These are phyloP conservation scores for Yamadazyma conglobata DNA, from an alignment of 1,139 yeast species.

Conservation along the genomic window DNA sequence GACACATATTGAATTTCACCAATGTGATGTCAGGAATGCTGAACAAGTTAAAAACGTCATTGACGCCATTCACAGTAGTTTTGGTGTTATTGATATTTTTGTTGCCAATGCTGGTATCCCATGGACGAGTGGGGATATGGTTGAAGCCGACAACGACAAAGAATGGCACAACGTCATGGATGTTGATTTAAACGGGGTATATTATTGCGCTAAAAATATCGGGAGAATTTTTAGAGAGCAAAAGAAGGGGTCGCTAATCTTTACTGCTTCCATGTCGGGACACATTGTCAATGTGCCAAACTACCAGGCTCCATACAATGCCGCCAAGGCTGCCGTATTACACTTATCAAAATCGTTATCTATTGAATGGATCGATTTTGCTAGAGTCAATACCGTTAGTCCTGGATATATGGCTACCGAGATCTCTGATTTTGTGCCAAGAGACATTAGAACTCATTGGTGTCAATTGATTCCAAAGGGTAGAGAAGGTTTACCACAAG, in stretches of 20 bases:
- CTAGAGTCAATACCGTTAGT: constrained; percentile 53
- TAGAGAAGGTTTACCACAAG: constrained; percentile 39
- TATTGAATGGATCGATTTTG: constrained; percentile 51
- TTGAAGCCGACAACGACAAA: constrained; percentile 39
- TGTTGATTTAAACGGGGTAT: constrained; percentile 44
- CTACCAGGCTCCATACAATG: constrained; percentile 57
- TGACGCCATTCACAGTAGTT: constrained; percentile 28
- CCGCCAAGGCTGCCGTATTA: constrained; percentile 57
- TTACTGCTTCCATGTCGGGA: constrained; percentile 65
- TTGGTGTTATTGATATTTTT: constrained; percentile 45
- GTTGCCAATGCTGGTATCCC: constrained; percentile 55
- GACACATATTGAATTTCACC: constrained; percentile 29
- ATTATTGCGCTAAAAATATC: constrained; percentile 42
- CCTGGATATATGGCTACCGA: constrained; percentile 59
- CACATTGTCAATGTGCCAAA: constrained; percentile 66
- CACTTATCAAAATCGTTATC: constrained; percentile 54
- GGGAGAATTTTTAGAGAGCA: constrained; percentile 38
- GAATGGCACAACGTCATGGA: constrained; percentile 45
- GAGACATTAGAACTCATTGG: constrained; percentile 33
- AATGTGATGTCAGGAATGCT: constrained; percentile 41
- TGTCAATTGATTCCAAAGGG: constrained; percentile 37
- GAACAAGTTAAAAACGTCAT: constrained; percentile 35
- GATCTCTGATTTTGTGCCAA: constrained; percentile 46
- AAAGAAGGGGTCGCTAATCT: constrained; percentile 50
- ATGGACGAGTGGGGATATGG: constrained; percentile 37